Conservation (phyloP, 1,284 basidiomycete genomes). For the Sporisorium sorghi region DNA sequence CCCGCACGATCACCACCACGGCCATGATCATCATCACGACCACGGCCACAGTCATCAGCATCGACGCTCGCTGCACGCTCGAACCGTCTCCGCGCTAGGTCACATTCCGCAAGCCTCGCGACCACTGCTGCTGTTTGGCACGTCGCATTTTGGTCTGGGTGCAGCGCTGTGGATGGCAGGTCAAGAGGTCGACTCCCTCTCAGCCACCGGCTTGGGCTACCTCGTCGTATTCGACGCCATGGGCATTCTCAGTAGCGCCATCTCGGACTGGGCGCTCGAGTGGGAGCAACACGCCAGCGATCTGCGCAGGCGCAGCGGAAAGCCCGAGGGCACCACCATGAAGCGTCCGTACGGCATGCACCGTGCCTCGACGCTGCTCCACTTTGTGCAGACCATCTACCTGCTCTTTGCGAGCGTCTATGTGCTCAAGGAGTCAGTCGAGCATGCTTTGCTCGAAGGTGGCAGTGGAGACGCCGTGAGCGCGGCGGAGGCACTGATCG, state of each 20-base stretch:
- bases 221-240: slow-evolving; percentile 92
- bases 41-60: slow-evolving; percentile 19
- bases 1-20: slow-evolving; percentile 9
- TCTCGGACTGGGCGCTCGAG: slow-evolving; percentile 43
- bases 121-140: slow-evolving; percentile 70
- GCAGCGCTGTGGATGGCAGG: slow-evolving; percentile 85
- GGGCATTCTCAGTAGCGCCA: slow-evolving; percentile 54
- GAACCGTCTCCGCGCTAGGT: slow-evolving; percentile 55
- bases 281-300: slow-evolving; percentile 48
- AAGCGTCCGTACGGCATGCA: slow-evolving; percentile 74
- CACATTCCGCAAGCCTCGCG: slow-evolving; percentile 69
- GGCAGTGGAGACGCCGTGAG: slow-evolving; percentile 3
- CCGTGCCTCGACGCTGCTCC: slow-evolving; percentile 80
- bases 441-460: slow-evolving; percentile 66
- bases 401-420: slow-evolving; percentile 90
- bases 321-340: slow-evolving; percentile 25
- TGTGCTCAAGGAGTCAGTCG: slow-evolving; percentile 88
- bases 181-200: slow-evolving; percentile 86
- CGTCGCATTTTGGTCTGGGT: slow-evolving; percentile 72
- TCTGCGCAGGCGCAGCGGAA: slow-evolving; percentile 25
- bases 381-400: slow-evolving; percentile 89
- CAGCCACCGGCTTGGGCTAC: slow-evolving; percentile 90
- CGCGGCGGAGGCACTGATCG: slow-evolving; percentile 11
- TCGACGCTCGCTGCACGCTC: slow-evolving; percentile 28
- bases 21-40: slow-evolving; percentile 27